Base-by-base conservation (phyloP, 495 filamentous ascomycete species). In the Filosporella fistucella region DNA sequence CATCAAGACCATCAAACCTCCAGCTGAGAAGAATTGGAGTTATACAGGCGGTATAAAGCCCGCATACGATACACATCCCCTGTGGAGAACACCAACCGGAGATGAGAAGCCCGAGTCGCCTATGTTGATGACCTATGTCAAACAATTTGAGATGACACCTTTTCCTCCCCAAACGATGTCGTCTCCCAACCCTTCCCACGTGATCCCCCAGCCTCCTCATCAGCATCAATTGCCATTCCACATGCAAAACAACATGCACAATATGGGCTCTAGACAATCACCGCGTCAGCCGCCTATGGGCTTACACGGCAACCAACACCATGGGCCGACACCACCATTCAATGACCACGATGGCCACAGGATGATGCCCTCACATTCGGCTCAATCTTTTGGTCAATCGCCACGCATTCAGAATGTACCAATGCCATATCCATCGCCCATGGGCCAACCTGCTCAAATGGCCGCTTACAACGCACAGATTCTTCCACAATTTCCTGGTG, bases 341-440 rank as follows among this genome's bases (percentile, higher is more conserved):
- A 74, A 81, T 57, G 78, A 80, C 50, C 77, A 80, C 52, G 88
- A 94, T 49, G 86, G 88, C 47, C 89, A 93, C 60, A 79, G 87
- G 43, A 93, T 95, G 87, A 76, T 90, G 61, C 88, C 87, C 30
- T 84, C 83, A 1, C 88, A 84, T 24, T 82, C 84, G 16, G 84
- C 84, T 1, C 85, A 89, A 46, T 84, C 88, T 1, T 80, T 69
- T 55, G 84, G 82, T 4, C n/a, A n/a, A n/a, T 95, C 91, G 7
- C 89, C 91, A 22, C 77, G 89, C 28, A 75, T 89, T 60, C 78
- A 80, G 40, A 82, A 76, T 39, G 72, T 76, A 11, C 74, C 78
- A 26, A 76, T 90, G 60, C 80, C 83, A 28, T 91, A 86, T 54
- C 79, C 80, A 4, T 83, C 78, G 3, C 78, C 80, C 5, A 87